Evolutionary conservation across 169 alveolate genomes (phyloP).

Genomic region (Plasmodium reichenowi): DNA sequence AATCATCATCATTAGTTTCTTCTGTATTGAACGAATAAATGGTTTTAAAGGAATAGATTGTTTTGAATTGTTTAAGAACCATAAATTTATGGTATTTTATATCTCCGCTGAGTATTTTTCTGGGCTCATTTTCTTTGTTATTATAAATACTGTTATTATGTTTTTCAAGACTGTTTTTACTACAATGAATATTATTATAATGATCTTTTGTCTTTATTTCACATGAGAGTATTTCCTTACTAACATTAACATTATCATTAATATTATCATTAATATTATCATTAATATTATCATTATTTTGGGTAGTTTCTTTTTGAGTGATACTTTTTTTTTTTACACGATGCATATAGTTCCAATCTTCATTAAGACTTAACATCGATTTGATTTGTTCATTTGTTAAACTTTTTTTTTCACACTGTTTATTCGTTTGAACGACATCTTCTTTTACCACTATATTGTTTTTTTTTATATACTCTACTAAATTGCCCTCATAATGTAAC

Average conservation of each 20-base stretch:
- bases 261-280: no score
- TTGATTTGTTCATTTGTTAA: neutral
- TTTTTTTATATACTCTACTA: constrained; percentile 21
- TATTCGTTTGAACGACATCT: neutral
- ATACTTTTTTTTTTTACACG: no score
- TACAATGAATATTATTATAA: no score
- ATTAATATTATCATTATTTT: no score
- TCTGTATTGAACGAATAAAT: neutral
- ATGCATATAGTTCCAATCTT: neutral
- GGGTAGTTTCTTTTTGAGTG: no score
- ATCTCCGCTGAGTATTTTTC: neutral
- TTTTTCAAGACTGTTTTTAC: no score
- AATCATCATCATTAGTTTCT: no score
- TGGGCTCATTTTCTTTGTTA: neutral
- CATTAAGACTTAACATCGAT: neutral
- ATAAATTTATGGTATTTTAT: constrained; percentile 30
- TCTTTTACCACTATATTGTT: neutral
- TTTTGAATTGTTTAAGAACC: constrained; percentile 21
- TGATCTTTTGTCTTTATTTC: no score
- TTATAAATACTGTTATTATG: no score
- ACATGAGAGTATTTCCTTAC: no score
- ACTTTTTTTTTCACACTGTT: neutral
- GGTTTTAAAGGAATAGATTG: neutral
- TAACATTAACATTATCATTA: no score
- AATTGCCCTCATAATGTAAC: constrained; percentile 19